phyloP scores from a whole-genome alignment of 2,329 filamentous ascomycete genomes.

The Alternaria angustiovoidea region DNA sequence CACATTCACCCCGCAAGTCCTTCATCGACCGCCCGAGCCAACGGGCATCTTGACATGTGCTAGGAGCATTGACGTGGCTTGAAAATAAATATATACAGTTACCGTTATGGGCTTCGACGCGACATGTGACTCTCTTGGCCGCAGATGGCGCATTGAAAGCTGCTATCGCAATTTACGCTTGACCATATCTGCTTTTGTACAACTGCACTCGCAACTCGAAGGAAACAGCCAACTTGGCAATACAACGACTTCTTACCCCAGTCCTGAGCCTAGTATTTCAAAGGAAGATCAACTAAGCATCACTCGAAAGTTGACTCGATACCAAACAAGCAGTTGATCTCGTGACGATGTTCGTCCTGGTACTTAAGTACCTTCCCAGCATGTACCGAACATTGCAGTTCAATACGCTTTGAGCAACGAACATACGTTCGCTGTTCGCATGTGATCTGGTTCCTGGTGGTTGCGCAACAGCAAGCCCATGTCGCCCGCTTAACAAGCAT shows the following conservation, averaged over 20 bases:
- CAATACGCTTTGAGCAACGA: neutral
- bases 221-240: neutral
- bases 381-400: neutral
- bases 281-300: neutral
- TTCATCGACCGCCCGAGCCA: neutral
- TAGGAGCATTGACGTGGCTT: neutral
- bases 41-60: conserved; percentile 1
- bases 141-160: neutral
- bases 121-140: neutral
- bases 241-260: neutral
- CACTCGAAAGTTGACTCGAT: neutral
- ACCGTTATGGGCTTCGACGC: neutral
- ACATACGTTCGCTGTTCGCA: neutral
- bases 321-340: neutral
- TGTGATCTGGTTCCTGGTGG: neutral
- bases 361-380: neutral
- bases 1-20: neutral
- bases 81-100: neutral
- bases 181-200: neutral
- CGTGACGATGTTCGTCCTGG: neutral
- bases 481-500: neutral
- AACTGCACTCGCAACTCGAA: neutral
- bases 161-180: neutral
- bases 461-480: conserved; percentile 1
- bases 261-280: neutral